A percentile compares a stretch with the other conserved stretches of the same genome.
Evolutionary conservation across 176 grass and related monocot genomes (phyloP).

Genomic region (Thalia dealbata): DNA sequence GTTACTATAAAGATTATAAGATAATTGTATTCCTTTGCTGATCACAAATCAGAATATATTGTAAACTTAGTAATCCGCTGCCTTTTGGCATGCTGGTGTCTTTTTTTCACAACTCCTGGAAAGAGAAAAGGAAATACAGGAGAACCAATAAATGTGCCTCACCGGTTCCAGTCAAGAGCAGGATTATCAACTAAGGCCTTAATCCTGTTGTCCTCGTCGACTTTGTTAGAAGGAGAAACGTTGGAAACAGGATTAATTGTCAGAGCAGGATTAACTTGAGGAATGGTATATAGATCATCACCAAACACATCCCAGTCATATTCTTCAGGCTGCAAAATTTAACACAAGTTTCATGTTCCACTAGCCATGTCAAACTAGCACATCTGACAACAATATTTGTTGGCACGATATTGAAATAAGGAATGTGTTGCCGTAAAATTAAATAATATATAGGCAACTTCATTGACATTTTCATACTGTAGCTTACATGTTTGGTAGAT

Average conservation of each 20-base stretch:
- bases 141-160: constrained; percentile 12
- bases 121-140: not conserved
- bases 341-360: not conserved
- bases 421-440: not conserved
- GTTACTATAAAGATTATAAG: not conserved
- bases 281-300: constrained; percentile 59
- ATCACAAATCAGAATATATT: too few relatives aligned
- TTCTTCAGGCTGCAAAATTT: constrained; percentile 73
- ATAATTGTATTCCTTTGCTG: too few relatives aligned
- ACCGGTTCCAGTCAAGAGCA: constrained; percentile 65
- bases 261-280: constrained; percentile 46
- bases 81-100: too few relatives aligned
- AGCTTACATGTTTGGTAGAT: constrained; percentile 67
- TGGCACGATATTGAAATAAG: not conserved
- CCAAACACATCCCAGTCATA: constrained; percentile 98
- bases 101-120: not conserved
- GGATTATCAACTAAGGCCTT: constrained; percentile 76
- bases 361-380: constrained; percentile 20
- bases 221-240: constrained; percentile 45
- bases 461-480: not conserved
- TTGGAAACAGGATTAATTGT: constrained; percentile 30
- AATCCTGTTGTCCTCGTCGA: constrained; percentile 93
- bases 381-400: not conserved
- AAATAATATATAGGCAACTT: not conserved
- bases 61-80: too few relatives aligned